Percentiles rank a stretch among this genome's conserved stretches.
Conservation (phyloP, 257 asterid genomes). For the Paraleonurus japonicus region DNA sequence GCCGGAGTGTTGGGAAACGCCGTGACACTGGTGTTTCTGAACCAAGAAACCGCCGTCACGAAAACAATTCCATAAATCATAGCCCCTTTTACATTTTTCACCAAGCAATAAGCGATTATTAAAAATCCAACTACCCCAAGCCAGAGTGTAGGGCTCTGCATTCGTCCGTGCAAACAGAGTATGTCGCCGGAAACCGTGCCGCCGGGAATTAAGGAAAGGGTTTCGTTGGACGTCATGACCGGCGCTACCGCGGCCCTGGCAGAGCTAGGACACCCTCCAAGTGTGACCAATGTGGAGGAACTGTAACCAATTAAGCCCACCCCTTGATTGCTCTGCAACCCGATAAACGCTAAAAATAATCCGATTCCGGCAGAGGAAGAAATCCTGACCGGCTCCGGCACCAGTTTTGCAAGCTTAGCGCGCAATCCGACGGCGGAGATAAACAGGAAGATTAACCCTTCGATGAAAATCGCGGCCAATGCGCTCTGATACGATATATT, state of each 20-base stretch:
- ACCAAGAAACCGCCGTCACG: conserved; percentile 89
- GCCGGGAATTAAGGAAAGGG: conserved; percentile 62
- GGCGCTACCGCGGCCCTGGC: conserved; percentile 65
- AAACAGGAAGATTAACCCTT: conserved; percentile 63
- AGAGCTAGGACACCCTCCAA: conserved; percentile 76
- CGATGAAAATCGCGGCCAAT: conserved; percentile 81
- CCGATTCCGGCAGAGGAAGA: conserved; percentile 96
- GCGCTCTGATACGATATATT: conserved; percentile 69
- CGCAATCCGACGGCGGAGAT: conserved; percentile 80
- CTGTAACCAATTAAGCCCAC: conserved; percentile 75
- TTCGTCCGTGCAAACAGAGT: conserved; percentile 71
- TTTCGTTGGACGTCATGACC: conserved; percentile 55
- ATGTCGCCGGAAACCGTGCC: conserved; percentile 69
- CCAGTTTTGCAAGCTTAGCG: conserved; percentile 69
- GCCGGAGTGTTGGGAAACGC: conserved; percentile 59
- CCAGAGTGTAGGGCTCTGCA: conserved; percentile 93
- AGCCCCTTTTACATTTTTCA: conserved; percentile 74
- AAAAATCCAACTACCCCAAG: conserved; percentile 76
- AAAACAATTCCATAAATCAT: conserved; percentile 88
- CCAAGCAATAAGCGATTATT: conserved; percentile 71
- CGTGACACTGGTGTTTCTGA: conserved; percentile 73
- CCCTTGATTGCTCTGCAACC: conserved; percentile 80
- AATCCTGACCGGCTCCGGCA: conserved; percentile 79
- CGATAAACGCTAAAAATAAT: conserved; percentile 78
- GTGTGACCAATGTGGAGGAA: conserved; percentile 74